Conservation (phyloP, 352 stramenopile genomes). For the Blastocystis sp. region DNA sequence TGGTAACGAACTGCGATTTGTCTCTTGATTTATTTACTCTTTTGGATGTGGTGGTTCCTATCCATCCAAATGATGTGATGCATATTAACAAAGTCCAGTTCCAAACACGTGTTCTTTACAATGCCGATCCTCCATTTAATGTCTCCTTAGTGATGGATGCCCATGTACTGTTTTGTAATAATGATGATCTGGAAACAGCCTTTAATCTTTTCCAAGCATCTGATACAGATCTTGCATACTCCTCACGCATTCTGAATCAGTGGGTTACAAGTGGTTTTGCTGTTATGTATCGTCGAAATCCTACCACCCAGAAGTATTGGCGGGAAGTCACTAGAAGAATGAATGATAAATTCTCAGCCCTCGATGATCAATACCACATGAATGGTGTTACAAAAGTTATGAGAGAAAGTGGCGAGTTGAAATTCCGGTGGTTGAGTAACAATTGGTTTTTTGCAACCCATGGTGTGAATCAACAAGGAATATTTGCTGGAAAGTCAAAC, state of each 20-base stretch:
- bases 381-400: not conserved
- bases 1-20: conserved; percentile 37
- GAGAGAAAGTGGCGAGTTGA: not conserved
- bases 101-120: conserved; percentile 10
- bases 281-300: not conserved
- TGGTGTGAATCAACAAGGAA: not conserved
- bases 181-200: not conserved
- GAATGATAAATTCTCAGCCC: not conserved
- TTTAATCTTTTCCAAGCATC: not conserved
- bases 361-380: not conserved
- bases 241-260: not conserved
- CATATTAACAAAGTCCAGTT: not conserved
- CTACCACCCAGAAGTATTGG: not conserved
- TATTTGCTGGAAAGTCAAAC: not conserved
- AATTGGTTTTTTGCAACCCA: conserved; percentile 51
- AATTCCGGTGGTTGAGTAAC: conserved; percentile 16
- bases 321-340: not conserved
- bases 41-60: not conserved
- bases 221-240: not conserved
- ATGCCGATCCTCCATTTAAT: not conserved
- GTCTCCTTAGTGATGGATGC: not conserved
- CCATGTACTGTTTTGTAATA: not conserved
- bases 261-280: not conserved
- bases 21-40: not conserved
- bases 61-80: conserved; percentile 1